Conservation (phyloP, 2,329 filamentous ascomycete species). For the Dryadomyces quercus-mongolicae region DNA sequence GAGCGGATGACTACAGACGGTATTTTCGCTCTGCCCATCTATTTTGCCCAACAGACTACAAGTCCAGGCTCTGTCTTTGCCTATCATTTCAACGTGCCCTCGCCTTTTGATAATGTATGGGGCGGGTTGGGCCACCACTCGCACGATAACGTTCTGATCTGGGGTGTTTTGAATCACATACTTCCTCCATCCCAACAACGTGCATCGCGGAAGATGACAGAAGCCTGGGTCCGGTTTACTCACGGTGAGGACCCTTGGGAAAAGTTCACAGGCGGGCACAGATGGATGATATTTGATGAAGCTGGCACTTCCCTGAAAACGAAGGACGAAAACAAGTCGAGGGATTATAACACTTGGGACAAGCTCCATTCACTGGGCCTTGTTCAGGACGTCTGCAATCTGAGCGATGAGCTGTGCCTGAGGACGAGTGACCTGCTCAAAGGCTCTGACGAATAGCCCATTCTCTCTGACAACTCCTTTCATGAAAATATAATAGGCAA, state of each 20-base stretch:
- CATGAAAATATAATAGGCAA: too few relatives aligned
- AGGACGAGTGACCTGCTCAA: neutral
- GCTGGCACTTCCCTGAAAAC: neutral
- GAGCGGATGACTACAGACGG: conserved; percentile 11
- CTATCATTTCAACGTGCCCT: conserved; percentile 14
- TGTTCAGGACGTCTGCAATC: neutral
- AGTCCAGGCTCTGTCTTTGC: conserved; percentile 4
- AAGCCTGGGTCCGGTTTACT: conserved; percentile 8
- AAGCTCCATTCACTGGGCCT: neutral
- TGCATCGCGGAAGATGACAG: conserved; percentile 1
- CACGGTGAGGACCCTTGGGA: conserved; percentile 7
- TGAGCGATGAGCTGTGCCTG: conserved; percentile 9
- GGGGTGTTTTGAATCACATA: conserved; percentile 8
- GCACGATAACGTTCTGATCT: conserved; percentile 13
- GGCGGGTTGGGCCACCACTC: conserved; percentile 13
- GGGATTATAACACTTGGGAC: conserved; percentile 3
- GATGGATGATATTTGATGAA: conserved; percentile 6
- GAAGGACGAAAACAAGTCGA: neutral
- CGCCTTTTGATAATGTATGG: conserved; percentile 14
- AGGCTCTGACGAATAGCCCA: too few relatives aligned
- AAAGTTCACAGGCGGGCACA: neutral
- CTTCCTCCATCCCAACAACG: conserved; percentile 7
- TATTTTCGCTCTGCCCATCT: conserved; percentile 10
- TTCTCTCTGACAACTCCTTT: too few relatives aligned
- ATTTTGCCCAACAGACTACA: conserved; percentile 1